These are phyloP conservation scores for Fusarium devonianum DNA, from an alignment of 2,329 filamentous ascomycete genomes.

Conservation along the genomic window DNA sequence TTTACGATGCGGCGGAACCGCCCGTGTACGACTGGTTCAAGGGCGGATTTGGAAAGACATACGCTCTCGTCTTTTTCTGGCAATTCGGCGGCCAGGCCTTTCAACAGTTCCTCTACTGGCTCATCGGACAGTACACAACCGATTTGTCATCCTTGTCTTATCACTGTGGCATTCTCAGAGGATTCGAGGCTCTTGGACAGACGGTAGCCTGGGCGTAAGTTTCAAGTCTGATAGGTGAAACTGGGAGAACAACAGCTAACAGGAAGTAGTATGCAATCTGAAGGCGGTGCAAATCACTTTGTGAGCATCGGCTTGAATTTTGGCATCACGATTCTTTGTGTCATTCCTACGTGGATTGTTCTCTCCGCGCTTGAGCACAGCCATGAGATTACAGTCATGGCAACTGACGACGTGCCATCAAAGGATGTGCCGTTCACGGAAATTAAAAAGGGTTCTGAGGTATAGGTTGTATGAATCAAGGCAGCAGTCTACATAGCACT, in stretches of 20 bases:
- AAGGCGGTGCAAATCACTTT: conserved; percentile 7
- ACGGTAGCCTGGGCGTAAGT: conserved; percentile 13
- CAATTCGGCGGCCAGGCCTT: conserved; percentile 30
- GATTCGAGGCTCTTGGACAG: conserved; percentile 5
- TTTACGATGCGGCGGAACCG: conserved; percentile 17
- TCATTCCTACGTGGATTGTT: conserved; percentile 6
- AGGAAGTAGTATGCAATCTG: conserved; percentile 1
- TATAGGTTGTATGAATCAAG: no score
- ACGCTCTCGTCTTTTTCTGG: conserved; percentile 32
- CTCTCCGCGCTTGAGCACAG: conserved; percentile 4
- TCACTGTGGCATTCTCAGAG: conserved; percentile 6
- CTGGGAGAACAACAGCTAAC: background rate
- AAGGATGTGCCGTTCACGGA: no score
- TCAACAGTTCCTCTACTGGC: conserved; percentile 19
- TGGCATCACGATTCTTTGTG: conserved; percentile 1
- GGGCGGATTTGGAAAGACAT: conserved; percentile 28
- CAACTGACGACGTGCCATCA: background rate
- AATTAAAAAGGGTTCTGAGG: no score
- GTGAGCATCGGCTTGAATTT: conserved; percentile 10
- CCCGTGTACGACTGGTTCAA: conserved; percentile 31
- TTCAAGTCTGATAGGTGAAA: background rate
- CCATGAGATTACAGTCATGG: background rate
- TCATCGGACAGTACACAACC: conserved; percentile 13
- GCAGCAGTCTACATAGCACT: no score
- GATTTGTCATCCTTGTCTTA: conserved; percentile 7